Evolutionary conservation across 176 grass and related monocot genomes (phyloP), one percentile per base, ranked within the genome.

Genomic region (Oryza meyeriana): DNA sequence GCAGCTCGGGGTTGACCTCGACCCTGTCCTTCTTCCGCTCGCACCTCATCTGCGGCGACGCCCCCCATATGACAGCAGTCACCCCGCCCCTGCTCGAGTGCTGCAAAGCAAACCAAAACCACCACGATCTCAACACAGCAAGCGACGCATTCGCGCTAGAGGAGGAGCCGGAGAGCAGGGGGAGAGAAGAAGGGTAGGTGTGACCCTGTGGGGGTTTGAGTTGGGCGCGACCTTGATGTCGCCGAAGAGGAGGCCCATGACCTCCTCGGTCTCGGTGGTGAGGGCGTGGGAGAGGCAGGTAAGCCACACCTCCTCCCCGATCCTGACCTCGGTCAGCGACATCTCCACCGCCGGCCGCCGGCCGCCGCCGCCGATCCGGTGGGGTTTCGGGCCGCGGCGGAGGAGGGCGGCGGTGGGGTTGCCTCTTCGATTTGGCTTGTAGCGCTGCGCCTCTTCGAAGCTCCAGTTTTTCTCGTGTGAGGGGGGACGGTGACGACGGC

Each of bases 231-330:
- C 83, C 84, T 82, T 75, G 91, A 94, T 81, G 66, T 99, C 91
- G 34, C 96, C 96, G 85, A 99, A 89, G 69, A 99, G 96, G 44
- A 99, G 86, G 66, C 96, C 96, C 93, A 99, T 93, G 87, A 99
- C 81, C 93, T 99, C 96, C 89, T 99, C 96, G 10, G 86, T 91
- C 89, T 99, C 96, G 38, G 93, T 95, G 77, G 91, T 93, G 66
- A 95, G 93, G 32, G 93, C 93, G 77, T 99, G 96, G 68, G 91
- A 88, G 77, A 99, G 93, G 80, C 96, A 95, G 20, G 96, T 95
- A 75, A 99, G 74, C 96, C 93, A 99, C 58, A 99, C 93, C 91
- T 95, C 96, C 91, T 48, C 45, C 45, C 45, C 45, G 45, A 48
- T 48, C 45, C 45, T 48, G 14, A 48, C 45, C 45, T 48, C 45